Conservation (phyloP, 257 asterid species). For the Plectranthus barbatus region DNA sequence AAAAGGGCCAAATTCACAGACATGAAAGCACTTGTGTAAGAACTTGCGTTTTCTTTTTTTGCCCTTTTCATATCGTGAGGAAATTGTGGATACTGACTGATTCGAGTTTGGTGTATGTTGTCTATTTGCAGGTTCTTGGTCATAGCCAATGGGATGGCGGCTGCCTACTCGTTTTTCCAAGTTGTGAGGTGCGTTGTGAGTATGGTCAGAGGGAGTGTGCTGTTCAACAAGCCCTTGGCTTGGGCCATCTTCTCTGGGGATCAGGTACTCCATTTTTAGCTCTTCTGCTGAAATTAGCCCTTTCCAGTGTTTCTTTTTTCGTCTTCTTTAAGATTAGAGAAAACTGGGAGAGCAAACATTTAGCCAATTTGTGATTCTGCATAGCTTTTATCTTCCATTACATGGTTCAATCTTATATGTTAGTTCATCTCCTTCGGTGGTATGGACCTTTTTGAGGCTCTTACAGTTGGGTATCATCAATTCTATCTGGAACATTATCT, state of each 20-base stretch:
- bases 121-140: conserved; percentile 72
- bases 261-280: conserved; percentile 43
- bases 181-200: conserved; percentile 68
- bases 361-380: background rate
- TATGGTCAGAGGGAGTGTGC: conserved; percentile 72
- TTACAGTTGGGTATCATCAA: too few species aligned
- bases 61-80: background rate
- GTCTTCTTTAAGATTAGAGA: too few species aligned
- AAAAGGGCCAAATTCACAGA: conserved; percentile 86
- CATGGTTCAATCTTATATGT: background rate
- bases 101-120: background rate
- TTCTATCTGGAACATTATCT: background rate
- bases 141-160: conserved; percentile 66
- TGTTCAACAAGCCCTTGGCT: conserved; percentile 86
- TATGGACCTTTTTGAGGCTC: too few species aligned
- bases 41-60: background rate
- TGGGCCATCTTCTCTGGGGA: conserved; percentile 98
- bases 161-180: conserved; percentile 79
- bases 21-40: conserved; percentile 94
- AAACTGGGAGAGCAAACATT: too few species aligned
- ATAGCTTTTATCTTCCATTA: background rate
- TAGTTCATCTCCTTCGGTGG: background rate
- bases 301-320: too few species aligned
- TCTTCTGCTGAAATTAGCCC: background rate
- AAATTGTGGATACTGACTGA: too few species aligned